Evolutionary conservation across 495 filamentous ascomycete genomes (phyloP), one percentile per base, ranked within the genome.

Genomic region (Podospora sp.): DNA sequence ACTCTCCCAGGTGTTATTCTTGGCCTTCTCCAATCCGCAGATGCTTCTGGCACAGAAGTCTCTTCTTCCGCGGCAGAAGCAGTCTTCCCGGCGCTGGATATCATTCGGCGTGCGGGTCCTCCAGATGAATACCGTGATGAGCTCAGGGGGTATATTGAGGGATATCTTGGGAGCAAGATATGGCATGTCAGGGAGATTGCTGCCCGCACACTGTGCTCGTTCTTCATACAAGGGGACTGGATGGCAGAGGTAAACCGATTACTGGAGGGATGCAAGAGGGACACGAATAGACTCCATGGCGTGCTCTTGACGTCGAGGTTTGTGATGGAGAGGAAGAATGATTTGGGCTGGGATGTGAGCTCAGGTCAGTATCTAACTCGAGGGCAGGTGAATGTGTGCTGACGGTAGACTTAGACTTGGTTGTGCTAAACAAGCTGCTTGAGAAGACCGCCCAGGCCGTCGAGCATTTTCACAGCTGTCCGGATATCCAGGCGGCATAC

Each of bases 161-260:
- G 74, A 46, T 87, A 92, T 46, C 80, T 94, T 29, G 85, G 83
- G n/a, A 94, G 90, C 68, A 83, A 84, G 1, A 83, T 93, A 18
- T 98, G 94, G 95, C 89, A 92, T 70, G 89, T 98, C 22, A 85
- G 95, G 63, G 93, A 97, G 72, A 93, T 97, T 68, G 92, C 94
- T 16, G 93, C 94, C 6, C 86, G 91, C 50, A 91, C 94, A 9
- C 83, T 92, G 66, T 88, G 87, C 61, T 86, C 86, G n/a, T 81
- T 94, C 51, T 72, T 91, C 46, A 75, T 86, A 4, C 75, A 81
- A 18, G 65, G 77, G 6, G 76, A 85, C n/a, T 87, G 88, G 72
- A 70, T 84, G 3, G 63, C 73, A 2, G 82, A 83, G 22, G 75
- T 90, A 18, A 71, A 69, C 8, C 49, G 67, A 2, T 78, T 94